phyloP scores from a whole-genome alignment of 305 asterid species.

The Lippia alba region DNA sequence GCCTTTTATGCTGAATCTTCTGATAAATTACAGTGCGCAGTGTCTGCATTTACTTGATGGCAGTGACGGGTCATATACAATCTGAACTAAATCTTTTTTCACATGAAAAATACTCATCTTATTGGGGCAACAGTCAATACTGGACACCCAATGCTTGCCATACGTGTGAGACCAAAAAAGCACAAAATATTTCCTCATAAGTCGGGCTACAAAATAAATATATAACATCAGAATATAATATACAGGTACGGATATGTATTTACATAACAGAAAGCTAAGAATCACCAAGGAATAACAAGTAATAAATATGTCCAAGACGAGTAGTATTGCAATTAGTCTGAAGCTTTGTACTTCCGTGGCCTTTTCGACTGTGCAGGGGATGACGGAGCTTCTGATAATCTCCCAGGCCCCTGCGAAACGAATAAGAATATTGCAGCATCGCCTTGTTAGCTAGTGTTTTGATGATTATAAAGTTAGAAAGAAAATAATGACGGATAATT shows the following conservation, averaged over 20 bases:
- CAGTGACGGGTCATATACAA: too few species aligned
- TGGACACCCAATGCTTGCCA: too few species aligned
- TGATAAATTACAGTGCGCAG: too few species aligned
- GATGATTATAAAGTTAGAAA: background rate
- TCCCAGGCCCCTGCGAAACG: slow-evolving; percentile 70
- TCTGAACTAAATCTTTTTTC: too few species aligned
- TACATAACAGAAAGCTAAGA: background rate
- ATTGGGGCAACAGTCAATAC: too few species aligned
- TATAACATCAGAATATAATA: slow-evolving; percentile 1
- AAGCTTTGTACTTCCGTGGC: slow-evolving; percentile 77
- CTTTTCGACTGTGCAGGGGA: slow-evolving; percentile 93
- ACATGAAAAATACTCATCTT: too few species aligned
- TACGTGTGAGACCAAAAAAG: too few species aligned
- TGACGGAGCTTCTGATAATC: slow-evolving; percentile 80
- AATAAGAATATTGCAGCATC: slow-evolving; percentile 24
- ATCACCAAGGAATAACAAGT: background rate
- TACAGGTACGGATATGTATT: too few species aligned
- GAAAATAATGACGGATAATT: background rate
- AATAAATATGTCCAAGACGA: slow-evolving; percentile 9
- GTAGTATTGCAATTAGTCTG: slow-evolving; percentile 43
- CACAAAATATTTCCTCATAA: too few species aligned
- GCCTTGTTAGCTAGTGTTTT: slow-evolving; percentile 3
- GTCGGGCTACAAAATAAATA: background rate
- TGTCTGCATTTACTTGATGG: too few species aligned
- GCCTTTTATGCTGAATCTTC: background rate